These are phyloP conservation scores for Aureobasidium lini DNA, from an alignment of 2,329 filamentous ascomycete genomes.

Conservation along the genomic window DNA sequence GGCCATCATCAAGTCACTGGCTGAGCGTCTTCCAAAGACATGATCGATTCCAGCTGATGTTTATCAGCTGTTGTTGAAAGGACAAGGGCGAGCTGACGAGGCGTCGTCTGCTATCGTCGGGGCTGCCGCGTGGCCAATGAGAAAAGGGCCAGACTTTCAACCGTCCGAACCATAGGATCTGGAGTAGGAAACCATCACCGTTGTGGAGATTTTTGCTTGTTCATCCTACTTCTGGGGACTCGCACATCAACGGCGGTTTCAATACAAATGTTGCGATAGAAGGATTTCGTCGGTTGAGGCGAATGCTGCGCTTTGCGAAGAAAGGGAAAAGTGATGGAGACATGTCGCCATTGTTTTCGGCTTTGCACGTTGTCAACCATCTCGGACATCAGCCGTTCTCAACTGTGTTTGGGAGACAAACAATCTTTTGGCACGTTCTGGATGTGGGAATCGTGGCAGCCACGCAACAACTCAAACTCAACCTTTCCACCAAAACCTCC, in stretches of 20 bases:
- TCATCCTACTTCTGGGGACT: not conserved
- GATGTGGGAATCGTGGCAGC: too few species aligned
- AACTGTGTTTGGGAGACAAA: too few species aligned
- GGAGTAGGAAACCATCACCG: not conserved
- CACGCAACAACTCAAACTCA: too few species aligned
- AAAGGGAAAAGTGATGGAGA: too few species aligned
- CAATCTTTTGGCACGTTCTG: too few species aligned
- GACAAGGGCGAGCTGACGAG: not conserved
- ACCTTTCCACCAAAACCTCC: too few species aligned
- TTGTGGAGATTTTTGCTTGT: not conserved
- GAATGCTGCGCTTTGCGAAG: not conserved
- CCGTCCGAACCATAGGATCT: not conserved
- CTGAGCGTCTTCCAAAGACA: not conserved
- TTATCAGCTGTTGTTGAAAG: not conserved
- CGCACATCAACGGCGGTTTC: not conserved
- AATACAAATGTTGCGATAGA: not conserved
- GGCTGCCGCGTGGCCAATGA: not conserved
- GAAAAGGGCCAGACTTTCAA: not conserved
- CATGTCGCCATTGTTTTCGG: too few species aligned
- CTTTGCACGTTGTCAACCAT: too few species aligned
- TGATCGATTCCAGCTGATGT: too few species aligned
- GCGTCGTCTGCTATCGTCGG: not conserved
- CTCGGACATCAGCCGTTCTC: too few species aligned
- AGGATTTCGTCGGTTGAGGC: not conserved
- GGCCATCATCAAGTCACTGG: too few species aligned